Conservation (phyloP, 805 yeast genomes). For the Candida lessepsii region DNA sequence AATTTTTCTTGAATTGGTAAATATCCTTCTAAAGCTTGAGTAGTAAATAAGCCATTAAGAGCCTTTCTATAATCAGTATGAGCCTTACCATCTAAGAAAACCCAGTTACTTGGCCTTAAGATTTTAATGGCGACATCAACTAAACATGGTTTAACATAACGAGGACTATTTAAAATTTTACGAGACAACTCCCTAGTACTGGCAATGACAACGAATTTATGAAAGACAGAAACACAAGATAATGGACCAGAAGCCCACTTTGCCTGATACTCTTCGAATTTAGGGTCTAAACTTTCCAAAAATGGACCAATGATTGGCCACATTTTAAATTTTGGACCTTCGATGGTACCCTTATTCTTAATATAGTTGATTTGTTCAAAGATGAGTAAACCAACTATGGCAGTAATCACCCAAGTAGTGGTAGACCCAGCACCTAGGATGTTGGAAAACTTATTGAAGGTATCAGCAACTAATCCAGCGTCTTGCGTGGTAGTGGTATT, state of each 20-base stretch:
- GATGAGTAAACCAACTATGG: slow-evolving; percentile 47
- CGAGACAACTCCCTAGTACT: slow-evolving; percentile 84
- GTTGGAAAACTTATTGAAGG: background rate
- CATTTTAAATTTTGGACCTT: slow-evolving; percentile 82
- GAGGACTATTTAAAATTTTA: slow-evolving; percentile 80
- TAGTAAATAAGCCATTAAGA: slow-evolving; percentile 85
- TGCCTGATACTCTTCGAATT: slow-evolving; percentile 86
- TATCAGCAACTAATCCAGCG: background rate
- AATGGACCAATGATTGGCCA: slow-evolving; percentile 98
- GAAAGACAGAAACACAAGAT: slow-evolving; percentile 96
- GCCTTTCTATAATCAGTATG: slow-evolving; percentile 92
- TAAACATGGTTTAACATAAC: slow-evolving; percentile 93
- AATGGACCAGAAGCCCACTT: slow-evolving; percentile 95
- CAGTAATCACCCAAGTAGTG: slow-evolving; percentile 48
- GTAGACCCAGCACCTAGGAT: background rate
- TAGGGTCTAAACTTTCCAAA: slow-evolving; percentile 90
- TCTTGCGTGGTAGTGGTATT: slow-evolving; percentile 2
- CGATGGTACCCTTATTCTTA: slow-evolving; percentile 79
- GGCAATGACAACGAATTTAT: slow-evolving; percentile 95
- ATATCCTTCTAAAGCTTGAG: slow-evolving; percentile 77
- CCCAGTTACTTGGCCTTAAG: slow-evolving; percentile 96
- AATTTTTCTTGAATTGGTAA: slow-evolving; percentile 81
- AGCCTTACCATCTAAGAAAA: slow-evolving; percentile 92
- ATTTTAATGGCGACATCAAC: slow-evolving; percentile 96
- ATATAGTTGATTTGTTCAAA: slow-evolving; percentile 82